A percentile compares a stretch with the other conserved stretches of the same genome.
Evolutionary conservation across 805 yeast species (phyloP).

Genomic region (Candida anglica): DNA sequence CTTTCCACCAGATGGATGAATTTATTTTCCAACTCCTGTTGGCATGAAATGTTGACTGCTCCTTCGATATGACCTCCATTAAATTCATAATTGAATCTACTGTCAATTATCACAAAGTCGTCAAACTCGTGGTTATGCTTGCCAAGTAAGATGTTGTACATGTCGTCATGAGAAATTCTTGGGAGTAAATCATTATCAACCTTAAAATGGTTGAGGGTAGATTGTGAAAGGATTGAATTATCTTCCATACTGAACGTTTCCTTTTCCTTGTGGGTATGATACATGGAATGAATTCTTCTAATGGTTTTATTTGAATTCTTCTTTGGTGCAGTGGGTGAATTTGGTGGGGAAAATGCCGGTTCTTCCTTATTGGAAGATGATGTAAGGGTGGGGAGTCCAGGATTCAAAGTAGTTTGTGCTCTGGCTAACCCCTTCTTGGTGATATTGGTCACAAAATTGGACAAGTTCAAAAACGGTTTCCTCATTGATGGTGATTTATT

Average conservation of each 20-base stretch:
- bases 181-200: constrained; percentile 59
- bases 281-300: constrained; percentile 68
- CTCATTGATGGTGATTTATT: constrained; percentile 21
- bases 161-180: constrained; percentile 57
- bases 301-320: no score
- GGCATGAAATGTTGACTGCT: constrained; percentile 74
- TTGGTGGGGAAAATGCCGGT: constrained; percentile 1
- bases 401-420: constrained; percentile 2
- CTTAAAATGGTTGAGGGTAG: constrained; percentile 25
- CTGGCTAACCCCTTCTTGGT: constrained; percentile 3
- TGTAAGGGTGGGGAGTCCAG: no score
- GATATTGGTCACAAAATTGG: constrained; percentile 16
- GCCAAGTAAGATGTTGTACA: constrained; percentile 58
- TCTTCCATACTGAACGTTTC: constrained; percentile 19
- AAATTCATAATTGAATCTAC: constrained; percentile 90
- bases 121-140: constrained; percentile 46
- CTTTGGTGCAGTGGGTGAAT: constrained; percentile 4
- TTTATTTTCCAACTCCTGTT: constrained; percentile 59
- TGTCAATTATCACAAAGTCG: constrained; percentile 65
- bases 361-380: not conserved
- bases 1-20: constrained; percentile 31
- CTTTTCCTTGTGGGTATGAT: constrained; percentile 42
- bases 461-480: constrained; percentile 24
- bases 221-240: constrained; percentile 27
- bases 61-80: constrained; percentile 88